Evolutionary conservation across 2,329 filamentous ascomycete species (phyloP), one percentile per base, ranked within the genome.

Genomic region (Verticillium isaacii): DNA sequence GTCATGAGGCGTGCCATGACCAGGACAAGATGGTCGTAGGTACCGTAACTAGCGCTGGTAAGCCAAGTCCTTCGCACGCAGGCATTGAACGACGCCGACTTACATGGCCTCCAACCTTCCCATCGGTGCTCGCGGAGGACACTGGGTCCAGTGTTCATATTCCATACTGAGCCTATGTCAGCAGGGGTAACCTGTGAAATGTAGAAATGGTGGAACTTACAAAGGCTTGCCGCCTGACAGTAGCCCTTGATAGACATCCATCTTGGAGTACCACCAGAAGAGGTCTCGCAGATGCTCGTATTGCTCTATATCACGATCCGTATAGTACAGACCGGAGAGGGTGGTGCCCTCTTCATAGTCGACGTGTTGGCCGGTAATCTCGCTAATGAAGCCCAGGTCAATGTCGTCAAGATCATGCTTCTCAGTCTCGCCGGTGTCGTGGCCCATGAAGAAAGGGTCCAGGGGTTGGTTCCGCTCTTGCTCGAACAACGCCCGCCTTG

Each of bases 181-280:
- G 45, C 45, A n/a, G 19, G 19, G n/a, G n/a, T 2, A 12, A 25
- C 19, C 19, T 8, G 15, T 19, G 5, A 50, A 25, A 23, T 12
- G 5, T 14, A 5, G 3, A n/a, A n/a, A 12, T 50, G 29, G 29
- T n/a, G 11, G 2, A 29, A 83, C 92, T 83, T 80, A 97, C 92
- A 97, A 89, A 56, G 96, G 80, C 64, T 84, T 84, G 52, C 94
- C 93, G 9, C 92, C 94, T 67, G 93, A 95, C 29, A 98, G 79
- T 64, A 97, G 86, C 71, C 91, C 93, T 73, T 97, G 94, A 68
- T 94, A 96, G 9, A 91, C 87, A 73, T 98, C 95, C 80, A 97
- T 95, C 74, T 97, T 96, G 68, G 86, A 89, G 72, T 93, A 97
- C 91, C 93, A 97, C 93, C 94, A 99, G 71, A 90, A 96, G 5